phyloP scores from a whole-genome alignment of 176 grass and related monocot species.

The Hyparrhenia diplandra region DNA sequence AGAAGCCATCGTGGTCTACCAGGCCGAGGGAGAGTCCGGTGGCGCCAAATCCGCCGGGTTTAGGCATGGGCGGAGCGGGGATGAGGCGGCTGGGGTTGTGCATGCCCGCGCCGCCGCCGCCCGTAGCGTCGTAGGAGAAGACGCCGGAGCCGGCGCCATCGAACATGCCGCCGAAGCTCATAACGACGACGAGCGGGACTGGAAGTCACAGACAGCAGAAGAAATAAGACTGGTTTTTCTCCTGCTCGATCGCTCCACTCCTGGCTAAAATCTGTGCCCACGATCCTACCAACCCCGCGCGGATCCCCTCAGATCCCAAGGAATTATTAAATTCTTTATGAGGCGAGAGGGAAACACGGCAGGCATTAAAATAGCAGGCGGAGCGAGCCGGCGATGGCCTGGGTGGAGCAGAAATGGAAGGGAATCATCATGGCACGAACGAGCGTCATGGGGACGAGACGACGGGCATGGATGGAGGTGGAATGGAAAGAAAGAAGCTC shows the following conservation, averaged over 20 bases:
- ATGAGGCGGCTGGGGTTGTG: conserved; percentile 40
- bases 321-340: conserved; percentile 20
- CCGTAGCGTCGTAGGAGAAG: conserved; percentile 50
- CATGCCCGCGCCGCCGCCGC: conserved; percentile 1
- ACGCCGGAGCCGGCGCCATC: conserved; percentile 65
- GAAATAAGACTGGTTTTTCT: neutral
- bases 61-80: conserved; percentile 20
- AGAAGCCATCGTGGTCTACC: conserved; percentile 21
- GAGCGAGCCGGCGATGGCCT: neutral
- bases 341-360: neutral
- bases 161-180: conserved; percentile 95
- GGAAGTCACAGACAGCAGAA: neutral
- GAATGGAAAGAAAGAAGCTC: neutral
- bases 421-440: conserved; percentile 6
- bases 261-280: conserved; percentile 19
- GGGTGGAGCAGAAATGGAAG: conserved; percentile 34
- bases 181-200: conserved; percentile 12
- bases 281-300: conserved; percentile 11
- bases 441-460: no score
- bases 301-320: conserved; percentile 42
- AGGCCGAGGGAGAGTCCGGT: conserved; percentile 82
- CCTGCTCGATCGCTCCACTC: neutral
- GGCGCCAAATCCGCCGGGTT: conserved; percentile 32
- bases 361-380: conserved; percentile 45
- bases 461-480: no score